Percentiles rank a stretch among this genome's conserved stretches.
phyloP scores from a whole-genome alignment of 352 stramenopile species.

The Phytophthora melonis region DNA sequence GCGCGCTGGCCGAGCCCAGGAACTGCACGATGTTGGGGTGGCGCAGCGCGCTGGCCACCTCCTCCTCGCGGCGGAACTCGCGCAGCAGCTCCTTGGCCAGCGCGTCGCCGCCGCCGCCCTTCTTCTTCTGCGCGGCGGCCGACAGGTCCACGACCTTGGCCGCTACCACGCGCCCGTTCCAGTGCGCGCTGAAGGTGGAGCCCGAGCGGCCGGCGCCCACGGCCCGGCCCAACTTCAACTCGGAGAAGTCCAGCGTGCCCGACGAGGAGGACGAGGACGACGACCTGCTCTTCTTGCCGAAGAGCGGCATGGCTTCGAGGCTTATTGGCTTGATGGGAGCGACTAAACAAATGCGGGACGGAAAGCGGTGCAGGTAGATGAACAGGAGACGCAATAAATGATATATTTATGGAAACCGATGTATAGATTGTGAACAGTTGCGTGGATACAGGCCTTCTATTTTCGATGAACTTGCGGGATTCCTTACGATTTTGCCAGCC shows the following conservation, averaged over 20 bases:
- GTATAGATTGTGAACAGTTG: no score
- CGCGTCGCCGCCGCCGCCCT: no score
- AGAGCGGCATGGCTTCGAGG: slow-evolving; percentile 20
- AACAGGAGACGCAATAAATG: no score
- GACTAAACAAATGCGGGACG: slow-evolving; percentile 8
- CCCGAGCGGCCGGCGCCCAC: slow-evolving; percentile 62
- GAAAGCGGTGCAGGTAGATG: background rate
- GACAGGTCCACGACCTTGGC: slow-evolving; percentile 63
- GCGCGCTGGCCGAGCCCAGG: slow-evolving; percentile 54
- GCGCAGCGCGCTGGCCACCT: slow-evolving; percentile 61
- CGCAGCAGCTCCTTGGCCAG: slow-evolving; percentile 51
- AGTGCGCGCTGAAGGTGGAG: slow-evolving; percentile 62
- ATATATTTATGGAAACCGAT: no score
- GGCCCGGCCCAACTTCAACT: slow-evolving; percentile 54
- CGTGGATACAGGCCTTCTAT: no score
- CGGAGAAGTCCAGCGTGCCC: slow-evolving; percentile 44
- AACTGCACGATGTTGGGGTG: slow-evolving; percentile 75
- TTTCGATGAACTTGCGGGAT: no score
- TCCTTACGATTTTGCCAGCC: no score
- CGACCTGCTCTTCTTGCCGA: slow-evolving; percentile 34
- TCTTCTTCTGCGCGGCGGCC: background rate
- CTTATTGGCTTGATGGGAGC: background rate
- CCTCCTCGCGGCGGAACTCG: slow-evolving; percentile 65
- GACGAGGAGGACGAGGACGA: slow-evolving; percentile 22
- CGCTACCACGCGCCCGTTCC: slow-evolving; percentile 58